Evolutionary conservation across 108 stramenopile species (phyloP).

Genomic region (Fragilaria crotonensis): DNA sequence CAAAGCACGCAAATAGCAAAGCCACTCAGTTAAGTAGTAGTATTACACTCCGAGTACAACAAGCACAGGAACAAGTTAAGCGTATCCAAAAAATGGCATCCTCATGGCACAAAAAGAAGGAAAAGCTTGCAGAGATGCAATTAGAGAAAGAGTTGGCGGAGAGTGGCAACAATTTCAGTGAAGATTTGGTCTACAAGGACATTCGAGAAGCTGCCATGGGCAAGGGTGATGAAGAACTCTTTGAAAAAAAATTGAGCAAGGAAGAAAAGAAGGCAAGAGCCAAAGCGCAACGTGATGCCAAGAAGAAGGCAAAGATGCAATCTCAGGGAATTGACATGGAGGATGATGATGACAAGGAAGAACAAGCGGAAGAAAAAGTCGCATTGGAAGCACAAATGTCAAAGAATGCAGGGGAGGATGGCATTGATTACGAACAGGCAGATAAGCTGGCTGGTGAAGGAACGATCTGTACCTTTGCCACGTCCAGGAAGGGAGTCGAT

Average conservation of each 20-base stretch:
- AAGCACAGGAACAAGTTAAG: no score
- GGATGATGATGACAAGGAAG: conserved; percentile 42
- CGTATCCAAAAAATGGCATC: conserved; percentile 11
- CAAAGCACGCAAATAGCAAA: no score
- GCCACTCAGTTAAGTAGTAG: no score
- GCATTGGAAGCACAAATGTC: background rate
- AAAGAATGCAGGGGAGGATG: conserved; percentile 26
- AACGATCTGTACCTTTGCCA: conserved; percentile 75
- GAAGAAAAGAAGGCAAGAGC: conserved; percentile 90
- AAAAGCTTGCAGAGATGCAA: conserved; percentile 37
- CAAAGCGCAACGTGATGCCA: conserved; percentile 82
- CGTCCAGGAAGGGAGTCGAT: conserved; percentile 70
- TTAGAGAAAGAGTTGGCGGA: conserved; percentile 42
- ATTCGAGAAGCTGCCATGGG: conserved; percentile 84
- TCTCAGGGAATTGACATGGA: conserved; percentile 27
- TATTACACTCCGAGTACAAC: no score
- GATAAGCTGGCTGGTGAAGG: conserved; percentile 74
- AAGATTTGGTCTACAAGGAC: conserved; percentile 25
- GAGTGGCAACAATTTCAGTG: background rate
- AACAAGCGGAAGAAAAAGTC: conserved; percentile 18
- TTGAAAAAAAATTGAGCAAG: conserved; percentile 86
- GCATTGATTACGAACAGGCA: conserved; percentile 52
- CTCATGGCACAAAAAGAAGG: conserved; percentile 79
- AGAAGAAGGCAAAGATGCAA: conserved; percentile 69
- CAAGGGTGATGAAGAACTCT: conserved; percentile 84